Percentiles rank a stretch among this genome's conserved stretches.
Evolutionary conservation across 1,139 yeast species (phyloP).

Genomic region (Protomyces inundatus): DNA sequence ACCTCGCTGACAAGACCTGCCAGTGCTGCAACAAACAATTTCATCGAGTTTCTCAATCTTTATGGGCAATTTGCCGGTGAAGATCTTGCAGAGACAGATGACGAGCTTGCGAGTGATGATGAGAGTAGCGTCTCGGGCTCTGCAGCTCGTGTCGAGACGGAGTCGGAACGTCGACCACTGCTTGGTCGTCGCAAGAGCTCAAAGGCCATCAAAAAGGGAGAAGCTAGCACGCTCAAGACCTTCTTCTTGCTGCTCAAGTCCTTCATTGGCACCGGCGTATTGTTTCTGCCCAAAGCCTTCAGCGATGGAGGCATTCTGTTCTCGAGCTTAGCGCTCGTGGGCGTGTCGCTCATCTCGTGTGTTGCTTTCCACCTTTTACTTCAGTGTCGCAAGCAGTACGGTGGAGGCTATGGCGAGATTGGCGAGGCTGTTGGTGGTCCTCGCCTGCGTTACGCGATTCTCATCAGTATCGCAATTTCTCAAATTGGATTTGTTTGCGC

Average conservation of each 20-base stretch:
- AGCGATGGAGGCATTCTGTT: constrained; percentile 72
- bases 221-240: constrained; percentile 60
- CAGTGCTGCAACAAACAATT: constrained; percentile 59
- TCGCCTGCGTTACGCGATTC: constrained; percentile 61
- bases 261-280: constrained; percentile 94
- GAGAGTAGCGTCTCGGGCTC: constrained; percentile 26
- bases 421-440: constrained; percentile 72
- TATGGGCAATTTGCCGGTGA: constrained; percentile 98
- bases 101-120: constrained; percentile 36
- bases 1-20: constrained; percentile 37
- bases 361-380: constrained; percentile 80
- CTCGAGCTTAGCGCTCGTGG: constrained; percentile 54
- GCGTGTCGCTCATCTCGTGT: constrained; percentile 72
- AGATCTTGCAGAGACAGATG: constrained; percentile 66
- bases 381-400: constrained; percentile 53
- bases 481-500: constrained; percentile 95
- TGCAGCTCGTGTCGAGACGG: constrained; percentile 28
- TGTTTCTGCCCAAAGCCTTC: constrained; percentile 84
- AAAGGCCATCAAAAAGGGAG: constrained; percentile 33
- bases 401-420: constrained; percentile 81
- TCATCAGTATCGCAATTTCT: constrained; percentile 72
- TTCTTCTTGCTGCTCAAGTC: constrained; percentile 74
- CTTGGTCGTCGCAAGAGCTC: constrained; percentile 21
- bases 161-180: constrained; percentile 26
- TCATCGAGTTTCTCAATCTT: constrained; percentile 76